Percentiles rank a stretch among this genome's conserved stretches.
phyloP scores from a whole-genome alignment of 768 basidiomycete genomes.

The Mycena polygramma region DNA sequence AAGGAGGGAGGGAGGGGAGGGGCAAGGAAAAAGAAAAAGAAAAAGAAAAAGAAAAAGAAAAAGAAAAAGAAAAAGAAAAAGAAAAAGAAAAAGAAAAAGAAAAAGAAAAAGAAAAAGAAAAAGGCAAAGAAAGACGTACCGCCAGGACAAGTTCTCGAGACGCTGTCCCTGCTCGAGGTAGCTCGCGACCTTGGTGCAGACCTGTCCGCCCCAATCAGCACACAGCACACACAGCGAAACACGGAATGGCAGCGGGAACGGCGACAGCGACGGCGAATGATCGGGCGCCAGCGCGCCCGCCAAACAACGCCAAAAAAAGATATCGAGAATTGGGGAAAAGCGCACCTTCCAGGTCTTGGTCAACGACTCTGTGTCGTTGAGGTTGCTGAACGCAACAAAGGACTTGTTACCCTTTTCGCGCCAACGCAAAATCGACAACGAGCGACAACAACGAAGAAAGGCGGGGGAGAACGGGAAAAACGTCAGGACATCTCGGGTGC shows the following conservation, averaged over 20 bases:
- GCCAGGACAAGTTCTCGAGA: slow-evolving; percentile 92
- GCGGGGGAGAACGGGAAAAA: slow-evolving; percentile 33
- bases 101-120: no score
- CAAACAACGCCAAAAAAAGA: not conserved
- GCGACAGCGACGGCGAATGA: slow-evolving; percentile 31
- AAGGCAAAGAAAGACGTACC: slow-evolving; percentile 16
- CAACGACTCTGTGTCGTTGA: slow-evolving; percentile 85
- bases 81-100: no score
- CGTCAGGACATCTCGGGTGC: slow-evolving; percentile 17
- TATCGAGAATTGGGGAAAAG: not conserved
- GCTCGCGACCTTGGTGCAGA: slow-evolving; percentile 91
- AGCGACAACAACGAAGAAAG: slow-evolving; percentile 37
- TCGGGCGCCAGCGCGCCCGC: not conserved
- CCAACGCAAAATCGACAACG: slow-evolving; percentile 6
- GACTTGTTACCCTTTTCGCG: slow-evolving; percentile 89
- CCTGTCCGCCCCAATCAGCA: slow-evolving; percentile 54
- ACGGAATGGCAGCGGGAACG: not conserved
- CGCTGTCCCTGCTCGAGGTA: slow-evolving; percentile 93
- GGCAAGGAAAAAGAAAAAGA: no score
- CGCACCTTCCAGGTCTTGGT: slow-evolving; percentile 92
- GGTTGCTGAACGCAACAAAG: slow-evolving; percentile 92
- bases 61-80: no score
- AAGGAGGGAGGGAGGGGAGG: no score
- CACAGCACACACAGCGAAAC: slow-evolving; percentile 2
- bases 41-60: no score